Percentiles rank a stretch among this genome's conserved stretches.
Evolutionary conservation across 768 basidiomycete genomes (phyloP).

Genomic region (Lentinula sp.): DNA sequence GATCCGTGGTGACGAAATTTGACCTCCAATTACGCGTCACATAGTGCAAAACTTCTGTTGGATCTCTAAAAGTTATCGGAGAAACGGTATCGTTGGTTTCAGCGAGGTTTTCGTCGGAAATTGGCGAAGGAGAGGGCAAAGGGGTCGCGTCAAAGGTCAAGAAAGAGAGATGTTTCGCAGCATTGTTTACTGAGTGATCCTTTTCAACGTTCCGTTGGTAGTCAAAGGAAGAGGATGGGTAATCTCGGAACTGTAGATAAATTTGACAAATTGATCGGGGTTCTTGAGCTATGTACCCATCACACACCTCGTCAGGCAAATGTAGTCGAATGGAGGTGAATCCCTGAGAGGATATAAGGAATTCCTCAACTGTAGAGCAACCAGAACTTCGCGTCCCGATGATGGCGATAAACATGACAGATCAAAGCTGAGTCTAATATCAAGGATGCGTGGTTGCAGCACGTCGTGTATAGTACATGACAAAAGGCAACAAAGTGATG

Average conservation of each 20-base stretch:
- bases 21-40: conserved; percentile 78
- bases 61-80: conserved; percentile 33
- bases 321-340: conserved; percentile 41
- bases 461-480: background rate
- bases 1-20: conserved; percentile 77
- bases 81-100: conserved; percentile 14
- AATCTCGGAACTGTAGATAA: background rate
- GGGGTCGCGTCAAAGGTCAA: conserved; percentile 30
- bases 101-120: conserved; percentile 9
- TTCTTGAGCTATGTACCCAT: background rate
- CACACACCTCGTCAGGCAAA: conserved; percentile 17
- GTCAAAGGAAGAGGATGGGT: background rate
- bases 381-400: conserved; percentile 60
- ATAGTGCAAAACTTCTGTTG: conserved; percentile 56
- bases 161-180: conserved; percentile 31
- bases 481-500: background rate
- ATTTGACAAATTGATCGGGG: background rate
- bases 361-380: conserved; percentile 53
- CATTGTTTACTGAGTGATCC: background rate
- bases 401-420: conserved; percentile 60
- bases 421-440: background rate
- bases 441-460: background rate
- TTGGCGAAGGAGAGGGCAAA: conserved; percentile 10
- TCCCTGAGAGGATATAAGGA: conserved; percentile 49
- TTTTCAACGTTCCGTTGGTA: background rate